phyloP scores from a whole-genome alignment of 2,329 filamentous ascomycete species.

The Aspergillus chevalieri region DNA sequence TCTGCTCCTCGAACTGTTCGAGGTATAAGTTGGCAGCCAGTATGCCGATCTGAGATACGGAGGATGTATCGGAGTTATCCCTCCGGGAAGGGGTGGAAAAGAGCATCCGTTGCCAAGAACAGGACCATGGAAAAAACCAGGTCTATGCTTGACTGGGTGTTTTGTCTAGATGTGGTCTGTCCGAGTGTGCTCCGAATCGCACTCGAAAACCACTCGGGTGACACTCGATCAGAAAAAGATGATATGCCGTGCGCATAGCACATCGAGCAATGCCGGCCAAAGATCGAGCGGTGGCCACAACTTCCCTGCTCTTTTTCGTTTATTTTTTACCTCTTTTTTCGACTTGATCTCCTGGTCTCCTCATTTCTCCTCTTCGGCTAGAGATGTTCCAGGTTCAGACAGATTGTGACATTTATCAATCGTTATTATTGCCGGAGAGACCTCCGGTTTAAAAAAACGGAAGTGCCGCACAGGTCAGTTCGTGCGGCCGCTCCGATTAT shows the following conservation, averaged over 20 bases:
- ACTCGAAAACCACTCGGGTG: no score
- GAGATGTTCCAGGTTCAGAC: neutral
- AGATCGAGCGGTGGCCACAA: neutral
- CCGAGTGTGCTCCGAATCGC: no score
- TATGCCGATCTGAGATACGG: neutral
- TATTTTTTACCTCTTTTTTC: neutral
- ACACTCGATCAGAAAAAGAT: neutral
- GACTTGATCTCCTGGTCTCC: neutral
- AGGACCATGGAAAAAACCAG: neutral
- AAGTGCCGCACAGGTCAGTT: neutral
- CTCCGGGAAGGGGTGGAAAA: neutral
- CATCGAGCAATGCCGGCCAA: neutral
- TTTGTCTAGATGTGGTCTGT: neutral
- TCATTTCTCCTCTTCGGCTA: neutral
- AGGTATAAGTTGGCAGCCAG: neutral
- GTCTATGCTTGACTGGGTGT: neutral
- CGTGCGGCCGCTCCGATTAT: neutral
- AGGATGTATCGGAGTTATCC: neutral
- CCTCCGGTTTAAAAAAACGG: neutral
- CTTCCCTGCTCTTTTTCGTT: neutral
- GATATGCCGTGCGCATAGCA: neutral
- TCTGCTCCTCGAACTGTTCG: slow-evolving; percentile 3
- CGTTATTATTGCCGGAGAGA: neutral
- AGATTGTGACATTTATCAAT: neutral
- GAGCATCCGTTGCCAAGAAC: neutral